Base-by-base conservation (phyloP, 106 monocot genomes). In the Dendrobium chrysotoxum region DNA sequence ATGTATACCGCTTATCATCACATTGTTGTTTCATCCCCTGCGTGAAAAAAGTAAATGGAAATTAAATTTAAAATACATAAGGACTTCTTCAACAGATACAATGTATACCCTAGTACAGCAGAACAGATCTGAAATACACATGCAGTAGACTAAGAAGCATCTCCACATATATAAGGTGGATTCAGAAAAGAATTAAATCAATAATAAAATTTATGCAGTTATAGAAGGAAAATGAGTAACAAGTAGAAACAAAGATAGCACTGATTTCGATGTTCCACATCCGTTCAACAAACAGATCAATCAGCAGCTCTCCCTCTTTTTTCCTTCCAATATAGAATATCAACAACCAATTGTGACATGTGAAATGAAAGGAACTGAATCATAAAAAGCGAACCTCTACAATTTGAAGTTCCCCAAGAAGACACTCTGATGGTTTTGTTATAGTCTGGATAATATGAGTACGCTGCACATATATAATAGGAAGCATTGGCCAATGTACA, bases 341-440 rank as follows among this genome's bases (percentile, higher is more conserved):
- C 3, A 12, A 30, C 28, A 26, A 68, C 30, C 13, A 68, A 28
- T 13, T 68, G 13, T 68, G 26, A 40, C 17, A 73, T 20, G 73
- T 11, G 20, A 70, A 25, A 70, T 35, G 31, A 61, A 70, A 11
- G 15, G 40, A 73, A 73, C 4, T 20, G 20, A 40, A 13, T 23
- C 20, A 82, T n/a, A 78, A 68, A 58, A 13, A 71, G 66, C 91
- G 81, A 86, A 93, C 93, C 93, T 93, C 93, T 55, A 93, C 87
- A 38, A 77, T 86, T 45, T 85, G 85, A 86, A 93, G 91, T 77
- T 93, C 93, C 72, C 89, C 86, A 20, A 93, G 87, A 83, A 93
- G 93, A 75, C 91, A 91, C 81, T 89, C 89, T 64, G 93, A 93
- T 66, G 93, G 93, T 1, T 78, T 91, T 70, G 87, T 81, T 20